Evolutionary conservation across 257 asterid genomes (phyloP).

Genomic region (Ballota nigra): DNA sequence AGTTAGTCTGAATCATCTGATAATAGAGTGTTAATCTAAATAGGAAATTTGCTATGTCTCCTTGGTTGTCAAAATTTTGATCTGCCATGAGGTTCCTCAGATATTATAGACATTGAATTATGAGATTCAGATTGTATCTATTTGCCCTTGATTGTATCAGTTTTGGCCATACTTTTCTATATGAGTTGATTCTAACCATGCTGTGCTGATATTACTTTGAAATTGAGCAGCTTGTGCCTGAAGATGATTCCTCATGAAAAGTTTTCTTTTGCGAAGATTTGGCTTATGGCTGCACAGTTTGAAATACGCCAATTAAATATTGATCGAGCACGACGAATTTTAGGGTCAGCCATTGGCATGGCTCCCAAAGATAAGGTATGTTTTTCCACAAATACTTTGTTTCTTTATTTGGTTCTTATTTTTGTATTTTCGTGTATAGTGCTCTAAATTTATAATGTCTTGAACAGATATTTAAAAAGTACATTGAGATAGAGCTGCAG

Average conservation of each 20-base stretch:
- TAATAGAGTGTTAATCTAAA: not conserved
- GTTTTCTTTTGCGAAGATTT: conserved; percentile 86
- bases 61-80: not conserved
- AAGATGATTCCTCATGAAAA: conserved; percentile 58
- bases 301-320: conserved; percentile 82
- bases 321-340: conserved; percentile 49
- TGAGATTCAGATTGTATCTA: not conserved
- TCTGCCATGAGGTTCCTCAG: not conserved
- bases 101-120: not conserved
- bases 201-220: conserved; percentile 9
- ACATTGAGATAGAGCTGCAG: conserved; percentile 92
- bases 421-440: conserved; percentile 6
- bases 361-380: conserved; percentile 69
- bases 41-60: not conserved
- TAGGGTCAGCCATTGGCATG: conserved; percentile 63
- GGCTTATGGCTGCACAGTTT: conserved; percentile 95
- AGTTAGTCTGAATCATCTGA: not conserved
- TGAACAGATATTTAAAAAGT: conserved; percentile 88
- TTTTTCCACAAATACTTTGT: not conserved
- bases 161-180: not conserved
- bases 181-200: conserved; percentile 1
- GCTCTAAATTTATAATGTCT: conserved; percentile 17
- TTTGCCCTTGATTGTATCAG: not conserved
- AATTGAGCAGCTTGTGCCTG: conserved; percentile 50
- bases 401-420: conserved; percentile 13